Evolutionary conservation across 768 basidiomycete species (phyloP).

Genomic region (Melanogaster broomeanus): DNA sequence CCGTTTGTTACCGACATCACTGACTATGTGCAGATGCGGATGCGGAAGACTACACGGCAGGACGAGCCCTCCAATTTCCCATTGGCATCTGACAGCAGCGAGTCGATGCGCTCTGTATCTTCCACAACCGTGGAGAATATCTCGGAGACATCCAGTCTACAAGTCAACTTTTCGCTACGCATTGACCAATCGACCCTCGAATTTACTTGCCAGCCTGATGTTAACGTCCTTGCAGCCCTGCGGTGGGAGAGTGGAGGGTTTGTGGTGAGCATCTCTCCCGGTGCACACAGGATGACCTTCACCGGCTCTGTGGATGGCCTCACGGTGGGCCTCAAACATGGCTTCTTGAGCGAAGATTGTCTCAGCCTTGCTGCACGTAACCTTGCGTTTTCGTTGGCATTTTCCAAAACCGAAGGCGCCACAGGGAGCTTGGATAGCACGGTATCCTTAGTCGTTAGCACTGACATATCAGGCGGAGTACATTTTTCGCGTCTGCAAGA

Average conservation of each 20-base stretch:
- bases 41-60: slow-evolving; percentile 51
- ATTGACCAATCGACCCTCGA: slow-evolving; percentile 89
- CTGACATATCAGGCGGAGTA: slow-evolving; percentile 77
- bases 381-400: slow-evolving; percentile 74
- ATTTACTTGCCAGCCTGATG: slow-evolving; percentile 87
- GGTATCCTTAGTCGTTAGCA: slow-evolving; percentile 80
- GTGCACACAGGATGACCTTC: slow-evolving; percentile 69
- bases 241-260: slow-evolving; percentile 97
- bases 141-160: slow-evolving; percentile 48
- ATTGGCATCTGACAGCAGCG: slow-evolving; percentile 4
- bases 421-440: slow-evolving; percentile 43
- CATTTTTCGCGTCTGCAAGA: slow-evolving; percentile 89
- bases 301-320: slow-evolving; percentile 82
- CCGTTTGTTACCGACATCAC: slow-evolving; percentile 84
- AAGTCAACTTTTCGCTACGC: slow-evolving; percentile 83
- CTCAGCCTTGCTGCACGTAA: slow-evolving; percentile 80
- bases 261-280: slow-evolving; percentile 74
- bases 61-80: slow-evolving; percentile 20
- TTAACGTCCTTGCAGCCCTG: slow-evolving; percentile 86
- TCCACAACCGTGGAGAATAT: slow-evolving; percentile 13
- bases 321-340: slow-evolving; percentile 79
- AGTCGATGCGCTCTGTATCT: slow-evolving; percentile 15
- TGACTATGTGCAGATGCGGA: slow-evolving; percentile 65
- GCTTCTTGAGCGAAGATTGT: slow-evolving; percentile 82
- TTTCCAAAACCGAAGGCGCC: slow-evolving; percentile 51